Percentiles rank a stretch among this genome's conserved stretches.
Conservation (phyloP, 2,329 filamentous ascomycete genomes). For the Aspergillus thermomutatus region DNA sequence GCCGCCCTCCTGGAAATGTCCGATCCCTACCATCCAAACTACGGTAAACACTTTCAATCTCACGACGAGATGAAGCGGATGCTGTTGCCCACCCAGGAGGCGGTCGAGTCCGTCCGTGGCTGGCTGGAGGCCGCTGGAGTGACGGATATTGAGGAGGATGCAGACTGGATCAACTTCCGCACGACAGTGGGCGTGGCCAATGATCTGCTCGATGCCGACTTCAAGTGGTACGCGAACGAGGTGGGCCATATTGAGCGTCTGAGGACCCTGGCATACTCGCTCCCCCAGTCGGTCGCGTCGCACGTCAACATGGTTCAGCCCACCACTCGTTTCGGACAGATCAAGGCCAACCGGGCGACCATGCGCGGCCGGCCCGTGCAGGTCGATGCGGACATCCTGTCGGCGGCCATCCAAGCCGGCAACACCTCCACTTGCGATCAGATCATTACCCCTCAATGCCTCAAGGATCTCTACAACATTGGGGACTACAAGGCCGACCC, state of each 20-base stretch:
- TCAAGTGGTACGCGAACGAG: slow-evolving; percentile 36
- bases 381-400: slow-evolving; percentile 18
- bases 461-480: slow-evolving; percentile 48
- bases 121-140: slow-evolving; percentile 47
- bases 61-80: slow-evolving; percentile 50
- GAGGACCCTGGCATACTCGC: slow-evolving; percentile 39
- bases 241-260: slow-evolving; percentile 28
- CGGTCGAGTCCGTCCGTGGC: slow-evolving; percentile 39
- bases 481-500: slow-evolving; percentile 38
- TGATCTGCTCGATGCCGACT: slow-evolving; percentile 36
- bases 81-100: slow-evolving; percentile 42
- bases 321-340: slow-evolving; percentile 41
- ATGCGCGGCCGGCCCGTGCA: slow-evolving; percentile 19
- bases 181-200: slow-evolving; percentile 37
- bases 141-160: slow-evolving; percentile 33
- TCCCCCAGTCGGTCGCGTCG: slow-evolving; percentile 32
- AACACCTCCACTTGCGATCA: slow-evolving; percentile 39
- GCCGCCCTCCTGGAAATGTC: slow-evolving; percentile 48
- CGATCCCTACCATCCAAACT: slow-evolving; percentile 45
- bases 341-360: slow-evolving; percentile 27
- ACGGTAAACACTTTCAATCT: slow-evolving; percentile 48
- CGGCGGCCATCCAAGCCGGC: slow-evolving; percentile 11
- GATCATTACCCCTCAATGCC: slow-evolving; percentile 46
- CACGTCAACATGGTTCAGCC: slow-evolving; percentile 42
- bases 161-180: slow-evolving; percentile 38